Base-by-base conservation (phyloP, 2,329 filamentous ascomycete species). In the Atkinsonella hypoxylon region DNA sequence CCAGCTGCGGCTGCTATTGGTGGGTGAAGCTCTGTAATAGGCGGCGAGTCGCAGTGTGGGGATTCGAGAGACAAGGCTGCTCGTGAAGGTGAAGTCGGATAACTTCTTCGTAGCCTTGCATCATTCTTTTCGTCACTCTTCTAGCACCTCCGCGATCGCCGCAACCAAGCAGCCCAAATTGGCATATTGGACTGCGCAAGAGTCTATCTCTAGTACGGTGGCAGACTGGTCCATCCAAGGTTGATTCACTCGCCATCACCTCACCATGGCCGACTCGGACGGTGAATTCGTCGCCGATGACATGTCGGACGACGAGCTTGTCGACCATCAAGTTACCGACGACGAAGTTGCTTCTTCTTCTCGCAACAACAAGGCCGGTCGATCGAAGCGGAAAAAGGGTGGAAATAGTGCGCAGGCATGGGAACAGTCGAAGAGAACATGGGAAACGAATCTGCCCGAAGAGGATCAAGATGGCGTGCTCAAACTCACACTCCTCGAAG, bases 381-480 rank as follows among this genome's bases (percentile, higher is more conserved):
- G 59, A 34, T 48, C 55, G 3, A 58, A 62, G 20, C 54, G 58
- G 36, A 70, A 67, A 51, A 62, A 59, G 50, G 61, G 62, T n/a
- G 56, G 63, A n/a, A 63, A 66, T 48, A 60, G 65, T 15, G 75
- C 74, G 60, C 78, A 80, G 18, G 77, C 79, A 3, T 85, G 81
- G 81, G 81, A 85, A 63, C 74, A 80, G 62, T 79, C 83, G 26
- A 79, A 81, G 64, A 72, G 81, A 50, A 81, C 78, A 18, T 85
- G 81, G 81, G 87, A 91, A 62, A 79, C 79, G 7, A 79, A 90
- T 34, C 78, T 87, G 47, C 67, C 67, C 44, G 67, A 70, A 48
- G 88, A 93, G 67, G 83, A 84, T 18, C 83, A 82, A 41, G 87
- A 94, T 68, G 89, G 87, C 44, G 83, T 82, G 51, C 81, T 95